Evolutionary conservation across 2,329 filamentous ascomycete species (phyloP).

Genomic region (Aspergillus novofumigatus): DNA sequence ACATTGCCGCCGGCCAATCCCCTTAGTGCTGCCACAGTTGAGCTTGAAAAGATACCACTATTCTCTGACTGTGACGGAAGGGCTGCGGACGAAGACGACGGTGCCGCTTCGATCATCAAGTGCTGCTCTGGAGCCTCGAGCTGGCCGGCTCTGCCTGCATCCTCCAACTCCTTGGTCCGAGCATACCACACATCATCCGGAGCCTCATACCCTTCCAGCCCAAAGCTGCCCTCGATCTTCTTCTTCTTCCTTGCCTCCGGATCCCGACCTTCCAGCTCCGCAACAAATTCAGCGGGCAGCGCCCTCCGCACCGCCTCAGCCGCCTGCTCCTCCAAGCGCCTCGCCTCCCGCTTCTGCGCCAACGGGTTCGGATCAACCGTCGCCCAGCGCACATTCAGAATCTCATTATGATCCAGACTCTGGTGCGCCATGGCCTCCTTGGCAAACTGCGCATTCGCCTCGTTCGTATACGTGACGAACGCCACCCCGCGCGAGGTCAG

Average conservation of each 20-base stretch:
- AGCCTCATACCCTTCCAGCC: conserved; percentile 85
- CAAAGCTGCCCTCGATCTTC: conserved; percentile 85
- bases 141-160: conserved; percentile 57
- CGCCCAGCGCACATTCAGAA: conserved; percentile 94
- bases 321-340: conserved; percentile 88
- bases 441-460: conserved; percentile 84
- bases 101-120: conserved; percentile 44
- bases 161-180: conserved; percentile 65
- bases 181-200: conserved; percentile 93
- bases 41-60: conserved; percentile 73
- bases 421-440: conserved; percentile 97
- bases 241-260: conserved; percentile 81
- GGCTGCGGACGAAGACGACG: conserved; percentile 39
- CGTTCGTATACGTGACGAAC: conserved; percentile 91
- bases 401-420: conserved; percentile 82
- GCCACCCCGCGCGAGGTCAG: conserved; percentile 85
- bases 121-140: conserved; percentile 48
- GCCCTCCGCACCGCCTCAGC: conserved; percentile 88
- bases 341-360: conserved; percentile 86
- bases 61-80: conserved; percentile 30
- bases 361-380: conserved; percentile 94
- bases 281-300: conserved; percentile 83
- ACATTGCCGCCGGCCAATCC: conserved; percentile 43
- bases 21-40: conserved; percentile 75
- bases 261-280: conserved; percentile 88